Evolutionary conservation across 2,329 filamentous ascomycete genomes (phyloP).

Genomic region (Alternaria dauci): DNA sequence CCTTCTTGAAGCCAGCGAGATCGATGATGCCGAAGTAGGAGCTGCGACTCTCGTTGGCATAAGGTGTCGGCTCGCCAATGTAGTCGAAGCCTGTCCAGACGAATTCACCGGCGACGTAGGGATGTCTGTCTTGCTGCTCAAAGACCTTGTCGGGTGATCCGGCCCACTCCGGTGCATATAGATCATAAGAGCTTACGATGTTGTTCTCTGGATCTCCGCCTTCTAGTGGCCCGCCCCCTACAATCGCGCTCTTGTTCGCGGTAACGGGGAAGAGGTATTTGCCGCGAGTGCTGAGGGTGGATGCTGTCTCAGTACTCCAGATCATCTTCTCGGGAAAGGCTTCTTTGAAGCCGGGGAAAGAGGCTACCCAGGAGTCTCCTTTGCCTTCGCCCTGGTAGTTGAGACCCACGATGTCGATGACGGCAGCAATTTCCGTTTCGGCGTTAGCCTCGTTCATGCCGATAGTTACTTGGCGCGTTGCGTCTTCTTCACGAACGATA

Average conservation of each 20-base stretch:
- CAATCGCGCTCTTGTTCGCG: slow-evolving; percentile 47
- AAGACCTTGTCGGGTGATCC: slow-evolving; percentile 65
- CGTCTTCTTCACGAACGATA: slow-evolving; percentile 59
- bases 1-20: slow-evolving; percentile 65
- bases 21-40: slow-evolving; percentile 67
- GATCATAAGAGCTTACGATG: slow-evolving; percentile 61
- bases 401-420: slow-evolving; percentile 60
- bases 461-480: slow-evolving; percentile 56
- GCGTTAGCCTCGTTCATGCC: slow-evolving; percentile 60
- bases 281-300: slow-evolving; percentile 60
- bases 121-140: slow-evolving; percentile 56
- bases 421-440: slow-evolving; percentile 49
- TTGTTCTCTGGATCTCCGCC: slow-evolving; percentile 47
- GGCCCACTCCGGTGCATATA: slow-evolving; percentile 60
- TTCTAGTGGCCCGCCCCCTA: slow-evolving; percentile 44
- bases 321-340: slow-evolving; percentile 59
- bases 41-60: slow-evolving; percentile 57
- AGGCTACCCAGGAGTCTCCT: slow-evolving; percentile 50
- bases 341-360: slow-evolving; percentile 57
- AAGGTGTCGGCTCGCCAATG: slow-evolving; percentile 62
- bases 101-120: slow-evolving; percentile 64
- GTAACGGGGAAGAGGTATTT: slow-evolving; percentile 64
- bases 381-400: slow-evolving; percentile 66
- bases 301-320: slow-evolving; percentile 44
- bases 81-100: slow-evolving; percentile 64